Evolutionary conservation across 2,329 filamentous ascomycete genomes (phyloP), one percentile per base, ranked within the genome.

Genomic region (Microsporum audouinii): DNA sequence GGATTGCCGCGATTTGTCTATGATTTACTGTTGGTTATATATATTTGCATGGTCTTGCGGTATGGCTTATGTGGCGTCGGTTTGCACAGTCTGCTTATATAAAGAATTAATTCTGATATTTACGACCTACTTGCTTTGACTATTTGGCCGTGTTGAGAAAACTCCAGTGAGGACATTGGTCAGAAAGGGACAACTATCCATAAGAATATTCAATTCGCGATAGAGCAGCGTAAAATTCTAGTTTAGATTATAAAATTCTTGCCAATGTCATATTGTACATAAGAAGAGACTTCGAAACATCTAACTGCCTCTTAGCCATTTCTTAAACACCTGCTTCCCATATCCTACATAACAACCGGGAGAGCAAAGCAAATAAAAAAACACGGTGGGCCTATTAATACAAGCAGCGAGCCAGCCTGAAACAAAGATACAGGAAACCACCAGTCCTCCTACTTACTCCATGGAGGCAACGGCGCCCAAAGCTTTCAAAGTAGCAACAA

Each of bases 401-500:
- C 51, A 55, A 55, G 51, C 51, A 55, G 51, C 51, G 31, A 55
- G 33, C 51, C 51, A 55, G 51, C 51, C 31, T 55, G 33, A 55
- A 55, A 23, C 51, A 55, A 55, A 55, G 51, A 23, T 55, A 36
- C 14, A 55, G 51, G 29, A 55, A 34, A 38, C 51, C 51, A 55
- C 31, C 51, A 36, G 31, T 36, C 33, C 33, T 36, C 7, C 8
- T 23, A 8, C 59, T 79, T 89, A 97, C 76, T 99, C 94, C 89
- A 99, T 94, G 66, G 83, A 79, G 64, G 89, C 92, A 66, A 88
- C 90, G 66, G 88, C 94, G 66, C 94, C 94, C 64, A 99, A 80
- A 67, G 84, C 91, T 85, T 97, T 97, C 81, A 99, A 83, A 47
- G 89, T 86, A 76, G 89, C 89, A 63, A 99, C 85, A 72, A 99